Percentiles rank a stretch among this genome's conserved stretches.
These are phyloP conservation scores for Candida gigantensis DNA, from an alignment of 1,139 yeast species.

Conservation along the genomic window DNA sequence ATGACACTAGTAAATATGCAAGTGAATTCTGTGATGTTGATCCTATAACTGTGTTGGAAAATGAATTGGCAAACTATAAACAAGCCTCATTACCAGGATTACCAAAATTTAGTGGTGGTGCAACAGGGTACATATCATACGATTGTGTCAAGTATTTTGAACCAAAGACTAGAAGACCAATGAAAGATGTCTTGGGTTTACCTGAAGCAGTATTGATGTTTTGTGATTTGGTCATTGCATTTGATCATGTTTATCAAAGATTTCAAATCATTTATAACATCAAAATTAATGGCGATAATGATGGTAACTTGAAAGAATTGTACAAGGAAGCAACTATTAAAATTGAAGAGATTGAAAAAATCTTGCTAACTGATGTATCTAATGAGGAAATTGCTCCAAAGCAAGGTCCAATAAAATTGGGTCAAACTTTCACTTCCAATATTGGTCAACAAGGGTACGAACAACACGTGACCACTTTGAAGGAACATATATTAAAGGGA, in stretches of 20 bases:
- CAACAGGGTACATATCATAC: slow-evolving; percentile 90
- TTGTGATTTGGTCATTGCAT: slow-evolving; percentile 85
- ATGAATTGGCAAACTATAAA: slow-evolving; percentile 62
- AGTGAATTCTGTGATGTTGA: slow-evolving; percentile 56
- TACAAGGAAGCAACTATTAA: slow-evolving; percentile 57
- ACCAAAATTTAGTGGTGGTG: slow-evolving; percentile 91
- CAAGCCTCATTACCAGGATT: slow-evolving; percentile 80
- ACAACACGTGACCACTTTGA: slow-evolving; percentile 69
- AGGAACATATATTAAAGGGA: slow-evolving; percentile 81
- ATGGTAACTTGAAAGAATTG: slow-evolving; percentile 39
- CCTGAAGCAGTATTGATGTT: slow-evolving; percentile 94
- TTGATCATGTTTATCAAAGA: slow-evolving; percentile 91
- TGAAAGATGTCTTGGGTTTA: slow-evolving; percentile 75
- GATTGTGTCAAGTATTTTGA: slow-evolving; percentile 97
- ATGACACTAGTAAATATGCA: slow-evolving; percentile 27
- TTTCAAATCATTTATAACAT: slow-evolving; percentile 88
- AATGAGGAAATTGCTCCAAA: slow-evolving; percentile 40
- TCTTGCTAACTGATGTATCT: slow-evolving; percentile 43
- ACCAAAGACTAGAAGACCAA: slow-evolving; percentile 75
- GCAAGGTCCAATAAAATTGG: slow-evolving; percentile 68
- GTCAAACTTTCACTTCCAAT: slow-evolving; percentile 76
- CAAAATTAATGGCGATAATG: slow-evolving; percentile 42
- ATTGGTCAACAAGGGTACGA: slow-evolving; percentile 95
- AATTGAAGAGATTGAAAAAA: slow-evolving; percentile 57
- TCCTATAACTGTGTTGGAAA: slow-evolving; percentile 73